Conservation (phyloP, 371 early-diverging fungal species). For the Lichtheimia corymbifera region DNA sequence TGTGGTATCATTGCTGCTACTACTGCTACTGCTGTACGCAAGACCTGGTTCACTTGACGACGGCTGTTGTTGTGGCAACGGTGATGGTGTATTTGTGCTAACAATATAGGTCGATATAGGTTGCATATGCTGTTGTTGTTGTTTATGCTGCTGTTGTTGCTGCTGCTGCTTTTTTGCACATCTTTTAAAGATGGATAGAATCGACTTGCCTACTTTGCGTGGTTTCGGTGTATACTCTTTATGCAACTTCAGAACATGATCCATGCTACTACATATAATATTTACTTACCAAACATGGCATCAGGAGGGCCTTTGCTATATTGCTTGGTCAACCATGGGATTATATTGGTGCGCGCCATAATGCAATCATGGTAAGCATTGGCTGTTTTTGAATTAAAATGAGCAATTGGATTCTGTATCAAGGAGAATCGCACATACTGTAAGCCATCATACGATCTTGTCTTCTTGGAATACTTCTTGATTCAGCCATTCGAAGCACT, state of each 20-base stretch:
- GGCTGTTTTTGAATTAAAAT: constrained; percentile 2
- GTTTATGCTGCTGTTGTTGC: background rate
- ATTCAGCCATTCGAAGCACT: constrained; percentile 7
- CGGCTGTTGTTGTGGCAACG: constrained; percentile 2
- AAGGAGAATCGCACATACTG: constrained; percentile 6
- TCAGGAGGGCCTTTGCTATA: constrained; percentile 31
- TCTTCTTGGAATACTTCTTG: constrained; percentile 2
- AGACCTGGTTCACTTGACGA: background rate
- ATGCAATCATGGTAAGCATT: constrained; percentile 30
- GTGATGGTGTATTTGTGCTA: constrained; percentile 1
- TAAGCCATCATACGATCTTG: constrained; percentile 17
- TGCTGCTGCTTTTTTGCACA: background rate
- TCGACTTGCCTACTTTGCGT: constrained; percentile 7
- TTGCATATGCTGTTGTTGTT: background rate
- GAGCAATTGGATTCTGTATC: background rate
- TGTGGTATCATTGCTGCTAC: too few species aligned
- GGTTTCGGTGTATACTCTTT: constrained; percentile 16
- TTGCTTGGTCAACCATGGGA: constrained; percentile 32
- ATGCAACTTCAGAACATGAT: background rate
- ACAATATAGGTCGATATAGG: background rate
- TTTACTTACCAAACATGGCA: constrained; percentile 20
- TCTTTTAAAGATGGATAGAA: constrained; percentile 14
- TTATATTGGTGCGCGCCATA: constrained; percentile 20
- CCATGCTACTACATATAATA: background rate
- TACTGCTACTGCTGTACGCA: background rate